These are phyloP conservation scores for Dovyalis caffra DNA, from an alignment of 345 rosid genomes.

Conservation along the genomic window DNA sequence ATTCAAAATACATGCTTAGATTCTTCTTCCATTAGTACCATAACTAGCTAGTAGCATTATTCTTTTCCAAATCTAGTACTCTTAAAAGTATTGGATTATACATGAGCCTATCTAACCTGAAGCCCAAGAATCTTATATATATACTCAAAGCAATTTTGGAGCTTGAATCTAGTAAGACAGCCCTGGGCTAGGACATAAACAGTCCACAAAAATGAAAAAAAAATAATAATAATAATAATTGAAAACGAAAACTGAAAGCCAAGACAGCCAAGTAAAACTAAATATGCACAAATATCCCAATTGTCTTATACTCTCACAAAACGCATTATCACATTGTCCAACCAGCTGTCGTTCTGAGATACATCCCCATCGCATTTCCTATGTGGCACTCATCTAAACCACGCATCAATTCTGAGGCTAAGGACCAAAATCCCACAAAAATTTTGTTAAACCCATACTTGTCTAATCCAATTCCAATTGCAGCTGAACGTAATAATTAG, in stretches of 20 bases:
- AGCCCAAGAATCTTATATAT: too few species aligned
- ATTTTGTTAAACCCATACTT: not conserved
- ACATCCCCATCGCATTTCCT: not conserved
- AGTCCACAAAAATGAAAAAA: too few species aligned
- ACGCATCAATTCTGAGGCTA: constrained; percentile 11
- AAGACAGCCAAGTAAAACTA: not conserved
- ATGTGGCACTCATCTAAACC: constrained; percentile 5
- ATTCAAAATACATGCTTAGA: not conserved
- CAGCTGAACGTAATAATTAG: not conserved
- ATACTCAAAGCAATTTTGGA: too few species aligned
- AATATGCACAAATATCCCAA: too few species aligned
- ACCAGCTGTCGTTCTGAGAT: not conserved
- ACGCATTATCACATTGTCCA: not conserved
- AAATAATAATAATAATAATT: too few species aligned
- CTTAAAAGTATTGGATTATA: not conserved
- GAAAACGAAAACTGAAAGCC: not conserved
- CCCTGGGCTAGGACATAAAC: too few species aligned
- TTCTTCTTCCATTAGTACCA: not conserved
- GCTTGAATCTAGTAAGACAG: too few species aligned
- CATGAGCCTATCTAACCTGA: not conserved
- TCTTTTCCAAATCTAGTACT: not conserved
- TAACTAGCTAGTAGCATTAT: too few species aligned
- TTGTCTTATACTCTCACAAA: not conserved
- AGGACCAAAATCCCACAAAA: not conserved
- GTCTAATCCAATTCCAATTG: not conserved